phyloP scores from a whole-genome alignment of 306 rosid genomes.

The Abrus precatorius region DNA sequence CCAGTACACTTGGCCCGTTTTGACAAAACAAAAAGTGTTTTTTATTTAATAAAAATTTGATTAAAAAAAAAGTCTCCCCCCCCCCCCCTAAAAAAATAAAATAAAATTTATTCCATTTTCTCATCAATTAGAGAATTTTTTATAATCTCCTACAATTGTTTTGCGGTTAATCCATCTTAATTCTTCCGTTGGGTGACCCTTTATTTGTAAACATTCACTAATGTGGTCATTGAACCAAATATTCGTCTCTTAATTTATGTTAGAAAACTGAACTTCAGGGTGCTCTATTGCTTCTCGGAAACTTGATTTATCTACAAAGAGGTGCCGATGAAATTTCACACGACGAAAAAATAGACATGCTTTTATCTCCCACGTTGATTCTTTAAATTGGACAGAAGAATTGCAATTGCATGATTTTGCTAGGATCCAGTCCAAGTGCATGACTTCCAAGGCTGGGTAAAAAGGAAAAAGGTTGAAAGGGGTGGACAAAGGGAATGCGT shows the following conservation, averaged over 20 bases:
- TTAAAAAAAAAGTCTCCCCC: neutral
- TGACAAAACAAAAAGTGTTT: too few relatives aligned
- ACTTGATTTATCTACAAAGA: neutral
- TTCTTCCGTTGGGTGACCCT: neutral
- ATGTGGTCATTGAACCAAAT: neutral
- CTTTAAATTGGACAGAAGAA: constrained; percentile 12
- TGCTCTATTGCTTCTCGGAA: neutral
- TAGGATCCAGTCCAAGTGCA: constrained; percentile 6
- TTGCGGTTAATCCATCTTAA: neutral
- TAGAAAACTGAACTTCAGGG: neutral
- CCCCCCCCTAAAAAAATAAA: neutral
- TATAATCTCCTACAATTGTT: neutral
- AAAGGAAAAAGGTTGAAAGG: neutral
- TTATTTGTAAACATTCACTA: neutral
- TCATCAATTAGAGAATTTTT: neutral
- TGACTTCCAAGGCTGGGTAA: neutral
- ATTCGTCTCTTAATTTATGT: neutral
- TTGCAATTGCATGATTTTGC: neutral
- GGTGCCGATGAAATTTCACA: neutral
- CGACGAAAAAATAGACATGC: neutral
- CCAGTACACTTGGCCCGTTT: too few relatives aligned
- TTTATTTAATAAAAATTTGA: too few relatives aligned
- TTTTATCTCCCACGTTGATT: neutral
- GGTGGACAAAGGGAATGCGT: neutral
- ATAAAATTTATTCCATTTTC: neutral